A percentile compares a stretch with the other conserved stretches of the same genome.
phyloP scores from a whole-genome alignment of 345 rosid species.

The Erodium maritimum region DNA sequence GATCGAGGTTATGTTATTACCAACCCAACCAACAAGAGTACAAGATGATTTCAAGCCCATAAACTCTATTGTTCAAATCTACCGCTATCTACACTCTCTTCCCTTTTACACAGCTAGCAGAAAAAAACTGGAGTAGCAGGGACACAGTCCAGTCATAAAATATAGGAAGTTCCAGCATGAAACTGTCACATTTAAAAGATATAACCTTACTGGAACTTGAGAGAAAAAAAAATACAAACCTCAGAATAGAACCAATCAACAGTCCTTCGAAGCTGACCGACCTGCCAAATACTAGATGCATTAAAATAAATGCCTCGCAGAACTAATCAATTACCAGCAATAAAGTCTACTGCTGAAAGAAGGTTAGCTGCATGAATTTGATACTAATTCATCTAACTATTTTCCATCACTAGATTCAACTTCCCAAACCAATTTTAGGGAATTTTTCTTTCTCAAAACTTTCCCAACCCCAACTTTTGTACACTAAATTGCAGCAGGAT shows the following conservation, averaged over 20 bases:
- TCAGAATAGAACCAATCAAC: constrained; percentile 65
- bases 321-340: neutral
- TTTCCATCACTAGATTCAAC: no score
- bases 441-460: no score
- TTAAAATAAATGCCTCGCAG: constrained; percentile 11
- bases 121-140: neutral
- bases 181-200: neutral
- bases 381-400: neutral
- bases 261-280: constrained; percentile 64
- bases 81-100: no score
- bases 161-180: neutral
- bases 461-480: no score
- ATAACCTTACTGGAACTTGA: neutral
- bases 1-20: no score
- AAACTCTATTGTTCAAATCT: no score
- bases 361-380: neutral
- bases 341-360: neutral
- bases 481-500: no score
- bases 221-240: constrained; percentile 26
- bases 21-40: no score
- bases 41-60: no score
- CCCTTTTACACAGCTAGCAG: neutral
- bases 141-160: no score
- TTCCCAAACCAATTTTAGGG: no score
- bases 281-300: constrained; percentile 43